A percentile compares a stretch with the other conserved stretches of the same genome.
phyloP scores from a whole-genome alignment of 2,329 filamentous ascomycete genomes.

The Neofusicoccum laricinum region DNA sequence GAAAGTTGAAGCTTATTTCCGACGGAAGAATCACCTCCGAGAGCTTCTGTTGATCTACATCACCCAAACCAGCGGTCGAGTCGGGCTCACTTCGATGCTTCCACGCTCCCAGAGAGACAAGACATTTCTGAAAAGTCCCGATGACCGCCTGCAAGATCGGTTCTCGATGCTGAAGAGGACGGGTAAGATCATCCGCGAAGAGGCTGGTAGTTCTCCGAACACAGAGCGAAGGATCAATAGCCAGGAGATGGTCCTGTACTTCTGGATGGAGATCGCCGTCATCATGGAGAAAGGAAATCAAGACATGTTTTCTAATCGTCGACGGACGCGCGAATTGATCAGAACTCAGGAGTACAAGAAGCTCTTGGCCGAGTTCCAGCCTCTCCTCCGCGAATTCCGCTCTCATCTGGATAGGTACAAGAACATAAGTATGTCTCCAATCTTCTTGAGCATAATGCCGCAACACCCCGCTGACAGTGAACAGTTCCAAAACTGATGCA shows the following conservation, averaged over 20 bases:
- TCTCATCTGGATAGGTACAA: slow-evolving; percentile 72
- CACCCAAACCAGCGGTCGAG: slow-evolving; percentile 85
- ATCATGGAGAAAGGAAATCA: slow-evolving; percentile 91
- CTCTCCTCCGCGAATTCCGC: slow-evolving; percentile 75
- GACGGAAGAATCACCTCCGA: slow-evolving; percentile 77
- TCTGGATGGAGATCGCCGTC: slow-evolving; percentile 91
- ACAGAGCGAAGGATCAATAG: slow-evolving; percentile 18
- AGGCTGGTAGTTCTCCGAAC: slow-evolving; percentile 9
- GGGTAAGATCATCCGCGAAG: slow-evolving; percentile 8
- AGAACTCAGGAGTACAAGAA: slow-evolving; percentile 80
- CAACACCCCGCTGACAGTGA: not conserved
- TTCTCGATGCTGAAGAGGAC: slow-evolving; percentile 21
- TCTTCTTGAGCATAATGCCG: not conserved
- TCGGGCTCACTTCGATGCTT: slow-evolving; percentile 93
- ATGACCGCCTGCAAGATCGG: slow-evolving; percentile 35
- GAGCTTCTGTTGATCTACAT: slow-evolving; percentile 86
- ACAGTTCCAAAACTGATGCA: slow-evolving; percentile 57
- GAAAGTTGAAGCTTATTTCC: slow-evolving; percentile 73
- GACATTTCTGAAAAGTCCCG: slow-evolving; percentile 27
- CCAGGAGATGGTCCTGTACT: slow-evolving; percentile 65
- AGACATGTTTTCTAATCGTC: slow-evolving; percentile 79
- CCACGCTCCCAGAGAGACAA: slow-evolving; percentile 47
- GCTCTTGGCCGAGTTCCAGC: slow-evolving; percentile 76
- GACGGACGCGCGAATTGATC: slow-evolving; percentile 86
- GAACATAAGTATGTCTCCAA: not conserved